Percentiles rank a stretch among this genome's conserved stretches.
phyloP scores from a whole-genome alignment of 2,329 filamentous ascomycete species.

The Fusarium bactridioides region DNA sequence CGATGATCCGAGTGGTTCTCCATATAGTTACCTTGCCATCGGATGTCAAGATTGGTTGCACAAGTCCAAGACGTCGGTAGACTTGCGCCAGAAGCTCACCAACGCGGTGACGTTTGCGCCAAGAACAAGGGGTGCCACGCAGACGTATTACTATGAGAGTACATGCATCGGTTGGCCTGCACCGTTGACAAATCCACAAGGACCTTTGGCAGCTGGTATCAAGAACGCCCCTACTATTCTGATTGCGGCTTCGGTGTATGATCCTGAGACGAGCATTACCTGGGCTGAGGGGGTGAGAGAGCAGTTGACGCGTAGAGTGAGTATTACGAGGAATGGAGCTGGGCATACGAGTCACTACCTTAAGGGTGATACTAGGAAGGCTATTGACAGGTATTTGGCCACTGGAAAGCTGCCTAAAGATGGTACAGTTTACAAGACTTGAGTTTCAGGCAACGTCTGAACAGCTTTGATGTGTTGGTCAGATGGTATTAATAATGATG shows the following conservation, averaged over 20 bases:
- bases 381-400: slow-evolving; percentile 30
- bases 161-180: slow-evolving; percentile 37
- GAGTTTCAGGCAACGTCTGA: not conserved
- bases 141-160: slow-evolving; percentile 25
- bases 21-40: slow-evolving; percentile 31
- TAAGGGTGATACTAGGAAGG: slow-evolving; percentile 31
- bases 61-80: slow-evolving; percentile 3
- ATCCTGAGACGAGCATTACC: slow-evolving; percentile 30
- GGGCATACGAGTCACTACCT: slow-evolving; percentile 37
- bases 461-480: not conserved
- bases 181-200: slow-evolving; percentile 22
- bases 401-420: slow-evolving; percentile 35
- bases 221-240: slow-evolving; percentile 26
- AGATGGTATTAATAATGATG: not conserved
- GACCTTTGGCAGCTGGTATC: not conserved
- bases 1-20: not conserved
- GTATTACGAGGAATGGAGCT: slow-evolving; percentile 34
- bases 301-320: slow-evolving; percentile 32
- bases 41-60: slow-evolving; percentile 39
- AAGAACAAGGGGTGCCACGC: slow-evolving; percentile 22
- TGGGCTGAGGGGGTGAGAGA: slow-evolving; percentile 33
- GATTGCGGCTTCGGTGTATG: slow-evolving; percentile 26
- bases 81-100: slow-evolving; percentile 22
- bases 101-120: slow-evolving; percentile 21
- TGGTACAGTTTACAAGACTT: slow-evolving; percentile 31